Conservation (phyloP, 805 yeast genomes). For the Metschnikowia arizonensis region DNA sequence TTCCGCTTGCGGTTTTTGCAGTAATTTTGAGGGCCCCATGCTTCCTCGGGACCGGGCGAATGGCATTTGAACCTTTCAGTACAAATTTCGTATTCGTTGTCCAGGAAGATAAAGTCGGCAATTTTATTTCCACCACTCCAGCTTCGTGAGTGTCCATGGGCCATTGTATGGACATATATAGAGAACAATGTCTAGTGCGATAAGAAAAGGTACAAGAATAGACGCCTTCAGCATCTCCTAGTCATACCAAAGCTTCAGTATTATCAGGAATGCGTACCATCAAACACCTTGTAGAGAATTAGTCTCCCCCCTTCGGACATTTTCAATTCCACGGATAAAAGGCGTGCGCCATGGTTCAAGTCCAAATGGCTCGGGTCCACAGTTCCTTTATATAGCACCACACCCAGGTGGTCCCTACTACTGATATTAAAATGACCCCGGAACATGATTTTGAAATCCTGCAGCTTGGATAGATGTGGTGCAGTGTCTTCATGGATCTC, state of each 20-base stretch:
- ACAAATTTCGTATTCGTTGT: background rate
- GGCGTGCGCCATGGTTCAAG: constrained; percentile 31
- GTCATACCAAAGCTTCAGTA: background rate
- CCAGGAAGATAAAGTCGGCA: background rate
- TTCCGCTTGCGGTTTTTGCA: constrained; percentile 59
- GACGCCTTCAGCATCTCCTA: background rate
- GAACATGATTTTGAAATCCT: constrained; percentile 24
- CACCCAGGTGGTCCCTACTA: constrained; percentile 17
- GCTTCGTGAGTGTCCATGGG: background rate
- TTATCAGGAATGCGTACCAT: background rate
- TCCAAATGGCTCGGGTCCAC: constrained; percentile 31
- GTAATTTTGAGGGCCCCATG: constrained; percentile 40
- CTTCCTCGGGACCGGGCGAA: constrained; percentile 3
- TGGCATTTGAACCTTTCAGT: background rate
- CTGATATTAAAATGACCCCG: constrained; percentile 23
- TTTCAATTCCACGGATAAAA: constrained; percentile 21
- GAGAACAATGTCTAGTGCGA: background rate
- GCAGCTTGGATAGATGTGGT: background rate
- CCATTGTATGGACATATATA: background rate
- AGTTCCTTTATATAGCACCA: constrained; percentile 23
- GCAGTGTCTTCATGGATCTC: constrained; percentile 18
- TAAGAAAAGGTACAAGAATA: background rate
- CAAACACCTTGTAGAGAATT: constrained; percentile 1
- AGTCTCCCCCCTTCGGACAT: constrained; percentile 9
- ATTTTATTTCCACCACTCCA: background rate